These are phyloP conservation scores for Exserohilum turcica DNA, from an alignment of 2,329 filamentous ascomycete genomes.

Conservation along the genomic window DNA sequence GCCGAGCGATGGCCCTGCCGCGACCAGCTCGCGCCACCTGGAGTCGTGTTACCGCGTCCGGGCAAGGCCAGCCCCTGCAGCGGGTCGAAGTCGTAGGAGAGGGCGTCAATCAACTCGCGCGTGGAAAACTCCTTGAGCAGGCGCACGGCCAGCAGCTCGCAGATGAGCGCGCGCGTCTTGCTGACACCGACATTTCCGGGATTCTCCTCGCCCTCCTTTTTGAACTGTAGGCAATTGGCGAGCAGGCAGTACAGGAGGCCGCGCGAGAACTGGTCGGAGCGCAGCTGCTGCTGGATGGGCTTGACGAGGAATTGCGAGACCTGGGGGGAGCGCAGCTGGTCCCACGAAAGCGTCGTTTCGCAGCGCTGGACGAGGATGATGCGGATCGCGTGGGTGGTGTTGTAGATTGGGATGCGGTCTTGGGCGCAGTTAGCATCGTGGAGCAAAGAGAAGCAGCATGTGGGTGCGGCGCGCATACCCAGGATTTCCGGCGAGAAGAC, in stretches of 20 bases:
- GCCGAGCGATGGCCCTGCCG: slow-evolving; percentile 59
- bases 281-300: slow-evolving; percentile 90
- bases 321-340: slow-evolving; percentile 92
- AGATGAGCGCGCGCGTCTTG: slow-evolving; percentile 83
- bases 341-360: slow-evolving; percentile 92
- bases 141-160: slow-evolving; percentile 88
- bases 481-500: slow-evolving; percentile 49
- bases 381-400: slow-evolving; percentile 86
- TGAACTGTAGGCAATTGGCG: slow-evolving; percentile 92
- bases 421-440: slow-evolving; percentile 26
- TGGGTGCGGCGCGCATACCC: slow-evolving; percentile 31
- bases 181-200: slow-evolving; percentile 84
- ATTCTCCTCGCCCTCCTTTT: slow-evolving; percentile 80
- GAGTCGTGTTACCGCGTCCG: slow-evolving; percentile 35
- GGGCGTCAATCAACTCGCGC: slow-evolving; percentile 86
- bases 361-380: slow-evolving; percentile 82
- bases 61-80: slow-evolving; percentile 74
- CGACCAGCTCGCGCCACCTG: slow-evolving; percentile 32
- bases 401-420: slow-evolving; percentile 89
- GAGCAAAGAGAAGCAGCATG: slow-evolving; percentile 21
- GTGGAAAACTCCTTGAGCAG: slow-evolving; percentile 88
- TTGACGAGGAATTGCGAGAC: slow-evolving; percentile 95
- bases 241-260: slow-evolving; percentile 88
- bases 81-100: slow-evolving; percentile 94
- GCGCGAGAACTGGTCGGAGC: slow-evolving; percentile 78